A percentile compares a stretch with the other conserved stretches of the same genome.
phyloP scores from a whole-genome alignment of 75 land plant genomes.

The Sequoia sempervirens region DNA sequence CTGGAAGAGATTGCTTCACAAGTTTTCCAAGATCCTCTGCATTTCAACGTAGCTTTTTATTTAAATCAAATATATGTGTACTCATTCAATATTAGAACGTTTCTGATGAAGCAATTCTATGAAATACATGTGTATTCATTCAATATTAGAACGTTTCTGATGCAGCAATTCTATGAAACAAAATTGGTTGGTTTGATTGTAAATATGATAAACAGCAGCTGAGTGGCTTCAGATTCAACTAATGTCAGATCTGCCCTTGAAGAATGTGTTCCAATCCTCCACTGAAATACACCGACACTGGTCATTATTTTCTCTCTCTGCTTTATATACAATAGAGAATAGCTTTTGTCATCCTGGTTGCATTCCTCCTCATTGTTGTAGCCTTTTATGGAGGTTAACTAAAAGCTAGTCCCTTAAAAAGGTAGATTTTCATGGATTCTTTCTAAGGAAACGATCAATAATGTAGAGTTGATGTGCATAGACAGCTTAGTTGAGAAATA shows the following conservation, averaged over 20 bases:
- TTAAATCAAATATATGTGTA: background rate
- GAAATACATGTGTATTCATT: no score
- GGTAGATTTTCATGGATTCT: background rate
- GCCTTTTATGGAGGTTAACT: conserved; percentile 22
- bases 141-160: background rate
- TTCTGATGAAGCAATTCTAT: no score
- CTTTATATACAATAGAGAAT: conserved; percentile 23
- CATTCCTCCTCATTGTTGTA: conserved; percentile 18
- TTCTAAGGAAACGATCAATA: background rate
- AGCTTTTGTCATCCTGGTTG: conserved; percentile 15
- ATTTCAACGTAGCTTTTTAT: background rate
- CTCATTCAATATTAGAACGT: no score
- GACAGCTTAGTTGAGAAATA: background rate
- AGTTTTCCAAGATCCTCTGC: background rate
- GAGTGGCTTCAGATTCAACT: conserved; percentile 25
- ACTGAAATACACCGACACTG: conserved; percentile 16
- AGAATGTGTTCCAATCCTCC: conserved; percentile 12
- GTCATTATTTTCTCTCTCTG: conserved; percentile 15
- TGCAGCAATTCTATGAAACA: conserved; percentile 24
- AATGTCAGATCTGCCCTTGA: conserved; percentile 22
- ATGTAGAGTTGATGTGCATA: background rate
- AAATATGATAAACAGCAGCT: conserved; percentile 26
- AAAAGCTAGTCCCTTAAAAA: conserved; percentile 13
- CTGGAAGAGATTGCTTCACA: background rate
- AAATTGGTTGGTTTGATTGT: conserved; percentile 37